Conservation (phyloP, 108 stramenopile species). For the Pseudonitzschia delicatissima region DNA sequence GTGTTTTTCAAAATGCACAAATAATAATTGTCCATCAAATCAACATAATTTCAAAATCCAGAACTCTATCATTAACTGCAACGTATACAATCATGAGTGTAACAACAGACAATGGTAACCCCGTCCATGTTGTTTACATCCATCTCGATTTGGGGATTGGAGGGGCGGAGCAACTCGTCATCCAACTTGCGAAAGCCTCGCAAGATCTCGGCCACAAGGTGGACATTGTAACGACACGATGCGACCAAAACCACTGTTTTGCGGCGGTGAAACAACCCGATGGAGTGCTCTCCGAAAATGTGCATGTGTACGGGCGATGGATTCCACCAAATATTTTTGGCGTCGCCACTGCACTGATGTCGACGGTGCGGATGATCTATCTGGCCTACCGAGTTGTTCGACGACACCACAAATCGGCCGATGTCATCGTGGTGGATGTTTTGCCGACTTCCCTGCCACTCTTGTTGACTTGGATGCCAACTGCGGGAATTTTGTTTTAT, state of each 20-base stretch:
- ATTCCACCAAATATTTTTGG: conserved; percentile 57
- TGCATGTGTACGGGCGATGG: conserved; percentile 70
- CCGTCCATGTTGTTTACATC: conserved; percentile 56
- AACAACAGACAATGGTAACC: too few relatives aligned
- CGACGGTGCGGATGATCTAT: conserved; percentile 69
- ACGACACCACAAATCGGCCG: conserved; percentile 43
- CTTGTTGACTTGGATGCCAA: conserved; percentile 51
- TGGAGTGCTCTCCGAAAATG: conserved; percentile 46
- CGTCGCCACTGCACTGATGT: conserved; percentile 59
- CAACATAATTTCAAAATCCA: too few relatives aligned
- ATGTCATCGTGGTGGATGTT: conserved; percentile 84
- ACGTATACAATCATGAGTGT: too few relatives aligned
- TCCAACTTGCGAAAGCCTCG: conserved; percentile 77
- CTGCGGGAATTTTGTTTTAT: conserved; percentile 86
- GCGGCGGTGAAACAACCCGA: conserved; percentile 68
- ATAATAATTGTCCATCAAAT: too few relatives aligned
- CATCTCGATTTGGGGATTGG: conserved; percentile 90
- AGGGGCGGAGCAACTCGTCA: conserved; percentile 82
- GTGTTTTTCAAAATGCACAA: too few relatives aligned
- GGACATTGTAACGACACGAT: conserved; percentile 91
- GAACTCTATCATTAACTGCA: too few relatives aligned
- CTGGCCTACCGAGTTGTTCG: conserved; percentile 38
- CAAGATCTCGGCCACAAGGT: conserved; percentile 42
- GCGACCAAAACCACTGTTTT: conserved; percentile 91
- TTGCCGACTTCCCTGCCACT: conserved; percentile 86